These are phyloP conservation scores for Earliella scabrosa DNA, from an alignment of 1,284 basidiomycete species.

Conservation along the genomic window DNA sequence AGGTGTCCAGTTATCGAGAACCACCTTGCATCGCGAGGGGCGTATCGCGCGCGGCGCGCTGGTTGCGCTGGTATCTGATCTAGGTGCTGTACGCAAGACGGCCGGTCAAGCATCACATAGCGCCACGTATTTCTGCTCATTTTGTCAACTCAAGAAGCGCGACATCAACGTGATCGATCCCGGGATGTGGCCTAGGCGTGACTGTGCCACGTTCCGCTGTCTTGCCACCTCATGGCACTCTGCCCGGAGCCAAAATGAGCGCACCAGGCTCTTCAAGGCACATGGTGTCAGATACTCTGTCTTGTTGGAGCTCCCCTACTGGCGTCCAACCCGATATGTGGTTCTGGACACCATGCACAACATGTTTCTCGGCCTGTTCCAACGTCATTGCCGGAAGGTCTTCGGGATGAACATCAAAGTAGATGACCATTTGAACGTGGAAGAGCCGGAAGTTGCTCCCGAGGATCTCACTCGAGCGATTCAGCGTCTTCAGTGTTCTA, in stretches of 20 bases:
- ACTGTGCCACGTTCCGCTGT: not conserved
- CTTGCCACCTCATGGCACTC: conserved; percentile 7
- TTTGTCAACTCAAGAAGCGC: conserved; percentile 11
- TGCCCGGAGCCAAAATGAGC: conserved; percentile 25
- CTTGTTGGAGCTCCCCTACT: conserved; percentile 42
- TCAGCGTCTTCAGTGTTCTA: too few species aligned
- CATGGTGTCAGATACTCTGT: conserved; percentile 40
- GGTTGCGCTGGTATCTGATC: conserved; percentile 8
- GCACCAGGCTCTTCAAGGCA: conserved; percentile 28
- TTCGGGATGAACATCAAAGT: conserved; percentile 1
- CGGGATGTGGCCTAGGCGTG: conserved; percentile 9
- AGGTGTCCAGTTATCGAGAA: conserved; percentile 1
- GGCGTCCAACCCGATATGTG: conserved; percentile 38
- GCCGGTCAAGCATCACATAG: conserved; percentile 10
- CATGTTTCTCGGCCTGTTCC: conserved; percentile 14
- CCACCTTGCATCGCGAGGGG: conserved; percentile 1
- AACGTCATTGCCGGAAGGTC: conserved; percentile 5
- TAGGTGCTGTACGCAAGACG: conserved; percentile 14
- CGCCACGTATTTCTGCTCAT: conserved; percentile 20
- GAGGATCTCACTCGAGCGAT: not conserved
- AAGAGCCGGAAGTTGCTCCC: too few species aligned
- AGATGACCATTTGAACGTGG: not conserved
- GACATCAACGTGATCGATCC: conserved; percentile 6
- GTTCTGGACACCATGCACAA: conserved; percentile 15
- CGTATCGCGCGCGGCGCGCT: conserved; percentile 10